These are phyloP conservation scores for Suhomyces kilbournensis DNA, from an alignment of 805 yeast species.

Conservation along the genomic window DNA sequence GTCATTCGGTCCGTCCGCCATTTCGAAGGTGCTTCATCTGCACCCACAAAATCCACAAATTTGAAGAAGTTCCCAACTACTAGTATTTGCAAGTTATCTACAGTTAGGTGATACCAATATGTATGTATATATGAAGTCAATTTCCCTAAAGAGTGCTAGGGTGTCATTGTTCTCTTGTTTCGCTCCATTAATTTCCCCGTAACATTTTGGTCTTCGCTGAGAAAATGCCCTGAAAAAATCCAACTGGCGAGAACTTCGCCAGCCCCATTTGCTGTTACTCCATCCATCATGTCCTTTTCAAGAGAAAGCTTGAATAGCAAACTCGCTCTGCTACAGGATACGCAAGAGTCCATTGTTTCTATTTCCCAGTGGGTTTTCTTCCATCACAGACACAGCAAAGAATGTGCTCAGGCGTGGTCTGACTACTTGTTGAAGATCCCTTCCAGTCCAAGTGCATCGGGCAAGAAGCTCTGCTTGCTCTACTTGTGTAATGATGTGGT, in stretches of 20 bases:
- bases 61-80: background rate
- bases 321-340: conserved; percentile 48
- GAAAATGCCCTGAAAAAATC: background rate
- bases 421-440: conserved; percentile 23
- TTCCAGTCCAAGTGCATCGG: conserved; percentile 10
- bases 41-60: background rate
- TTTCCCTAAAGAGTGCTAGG: too few relatives aligned
- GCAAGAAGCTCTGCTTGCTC: conserved; percentile 54
- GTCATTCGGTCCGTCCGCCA: background rate
- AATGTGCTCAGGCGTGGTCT: conserved; percentile 55
- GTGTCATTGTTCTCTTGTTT: background rate
- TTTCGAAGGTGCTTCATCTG: background rate
- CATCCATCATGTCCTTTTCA: conserved; percentile 45
- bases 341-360: conserved; percentile 72
- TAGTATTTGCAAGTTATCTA: background rate
- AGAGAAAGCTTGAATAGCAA: conserved; percentile 48
- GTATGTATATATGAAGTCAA: background rate
- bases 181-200: background rate
- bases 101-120: background rate
- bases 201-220: background rate
- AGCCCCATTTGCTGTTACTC: background rate
- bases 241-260: background rate
- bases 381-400: conserved; percentile 56
- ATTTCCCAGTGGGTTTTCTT: conserved; percentile 72
- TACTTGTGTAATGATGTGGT: conserved; percentile 80